Conservation (phyloP, 352 stramenopile species). For the Globisporangium takayamanum region DNA sequence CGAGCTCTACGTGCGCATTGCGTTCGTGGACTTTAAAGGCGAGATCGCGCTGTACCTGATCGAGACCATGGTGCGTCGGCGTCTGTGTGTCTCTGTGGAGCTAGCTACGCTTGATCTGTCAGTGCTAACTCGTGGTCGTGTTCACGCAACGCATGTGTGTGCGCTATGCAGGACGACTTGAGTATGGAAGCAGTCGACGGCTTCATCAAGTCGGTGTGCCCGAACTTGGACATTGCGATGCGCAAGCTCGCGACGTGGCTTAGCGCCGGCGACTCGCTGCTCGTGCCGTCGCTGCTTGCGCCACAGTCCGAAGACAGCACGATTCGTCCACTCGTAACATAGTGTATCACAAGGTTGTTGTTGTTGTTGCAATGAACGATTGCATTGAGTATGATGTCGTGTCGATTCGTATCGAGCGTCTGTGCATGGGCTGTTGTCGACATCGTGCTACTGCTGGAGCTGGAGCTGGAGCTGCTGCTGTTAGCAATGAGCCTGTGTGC, state of each 20-base stretch:
- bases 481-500: no score
- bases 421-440: no score
- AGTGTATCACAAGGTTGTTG: not conserved
- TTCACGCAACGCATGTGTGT: not conserved
- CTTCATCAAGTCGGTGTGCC: slow-evolving; percentile 86
- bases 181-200: slow-evolving; percentile 65
- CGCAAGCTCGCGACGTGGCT: slow-evolving; percentile 72
- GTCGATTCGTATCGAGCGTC: no score
- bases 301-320: slow-evolving; percentile 10
- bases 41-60: slow-evolving; percentile 84
- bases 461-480: no score
- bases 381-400: no score
- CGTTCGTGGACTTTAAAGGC: slow-evolving; percentile 87
- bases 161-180: slow-evolving; percentile 38
- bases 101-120: no score
- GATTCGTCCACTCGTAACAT: slow-evolving; percentile 10
- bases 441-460: no score
- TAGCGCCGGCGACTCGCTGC: slow-evolving; percentile 12
- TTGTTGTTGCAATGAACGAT: no score
- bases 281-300: slow-evolving; percentile 13
- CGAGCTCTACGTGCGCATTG: slow-evolving; percentile 76
- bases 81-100: not conserved
- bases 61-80: slow-evolving; percentile 69
- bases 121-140: not conserved
- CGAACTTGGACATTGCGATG: slow-evolving; percentile 82